Conservation (phyloP, 2,329 filamentous ascomycete genomes). For the Nemania sp. region DNA sequence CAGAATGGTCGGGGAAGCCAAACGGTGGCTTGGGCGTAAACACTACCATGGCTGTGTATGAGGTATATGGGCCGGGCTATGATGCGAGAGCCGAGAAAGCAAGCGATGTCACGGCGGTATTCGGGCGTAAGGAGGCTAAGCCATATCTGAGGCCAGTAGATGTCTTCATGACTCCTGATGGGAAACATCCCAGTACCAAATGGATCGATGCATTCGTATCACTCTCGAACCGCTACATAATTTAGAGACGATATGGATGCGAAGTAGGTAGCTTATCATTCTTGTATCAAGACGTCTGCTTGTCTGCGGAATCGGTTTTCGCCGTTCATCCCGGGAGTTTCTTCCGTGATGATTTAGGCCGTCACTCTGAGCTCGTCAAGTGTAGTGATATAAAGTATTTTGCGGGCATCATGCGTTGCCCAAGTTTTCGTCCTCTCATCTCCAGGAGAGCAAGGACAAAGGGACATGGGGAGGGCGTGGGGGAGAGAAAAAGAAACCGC, state of each 20-base stretch:
- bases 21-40: slow-evolving; percentile 26
- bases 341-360: too few relatives aligned
- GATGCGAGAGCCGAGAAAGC: slow-evolving; percentile 28
- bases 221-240: neutral
- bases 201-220: slow-evolving; percentile 31
- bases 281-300: too few relatives aligned
- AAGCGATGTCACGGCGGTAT: slow-evolving; percentile 28
- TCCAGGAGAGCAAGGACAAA: neutral
- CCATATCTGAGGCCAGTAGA: slow-evolving; percentile 29
- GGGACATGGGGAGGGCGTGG: too few relatives aligned
- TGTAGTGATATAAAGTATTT: too few relatives aligned
- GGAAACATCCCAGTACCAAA: slow-evolving; percentile 26
- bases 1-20: slow-evolving; percentile 49
- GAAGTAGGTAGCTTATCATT: too few relatives aligned
- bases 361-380: too few relatives aligned
- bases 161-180: slow-evolving; percentile 32
- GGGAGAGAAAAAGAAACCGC: too few relatives aligned
- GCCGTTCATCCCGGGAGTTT: too few relatives aligned
- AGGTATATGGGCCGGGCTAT: slow-evolving; percentile 29
- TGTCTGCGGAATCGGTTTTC: too few relatives aligned
- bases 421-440: too few relatives aligned
- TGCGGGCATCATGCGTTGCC: too few relatives aligned
- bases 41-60: slow-evolving; percentile 32
- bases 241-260: too few relatives aligned
- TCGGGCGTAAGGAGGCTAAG: slow-evolving; percentile 17